Evolutionary conservation across 1,284 basidiomycete species (phyloP).

Genomic region (Cerioporus squamosus): DNA sequence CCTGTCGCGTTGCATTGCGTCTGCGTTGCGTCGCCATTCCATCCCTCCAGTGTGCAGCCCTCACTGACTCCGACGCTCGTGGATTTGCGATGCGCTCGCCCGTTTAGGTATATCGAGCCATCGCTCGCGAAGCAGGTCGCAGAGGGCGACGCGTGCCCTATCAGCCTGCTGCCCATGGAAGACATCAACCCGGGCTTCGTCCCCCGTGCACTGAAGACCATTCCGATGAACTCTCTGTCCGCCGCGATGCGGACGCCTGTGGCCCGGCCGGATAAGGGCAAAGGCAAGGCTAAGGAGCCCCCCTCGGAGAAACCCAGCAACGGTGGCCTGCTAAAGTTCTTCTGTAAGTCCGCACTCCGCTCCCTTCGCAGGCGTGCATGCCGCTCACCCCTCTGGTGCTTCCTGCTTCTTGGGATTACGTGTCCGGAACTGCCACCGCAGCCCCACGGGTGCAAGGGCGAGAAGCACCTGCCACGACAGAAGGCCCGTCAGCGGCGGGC

Average conservation of each 20-base stretch:
- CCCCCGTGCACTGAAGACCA: slow-evolving; percentile 50
- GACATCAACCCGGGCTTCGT: slow-evolving; percentile 80
- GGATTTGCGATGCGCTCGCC: slow-evolving; percentile 8
- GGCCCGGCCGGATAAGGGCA: slow-evolving; percentile 35
- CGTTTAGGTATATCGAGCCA: slow-evolving; percentile 59
- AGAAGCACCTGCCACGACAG: slow-evolving; percentile 37
- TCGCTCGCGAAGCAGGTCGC: slow-evolving; percentile 71
- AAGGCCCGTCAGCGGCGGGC: background rate
- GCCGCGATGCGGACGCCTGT: slow-evolving; percentile 19
- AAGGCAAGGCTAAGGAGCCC: slow-evolving; percentile 43
- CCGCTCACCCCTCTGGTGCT: background rate
- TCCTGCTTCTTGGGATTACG: slow-evolving; percentile 26
- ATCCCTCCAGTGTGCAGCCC: background rate
- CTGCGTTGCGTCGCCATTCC: background rate
- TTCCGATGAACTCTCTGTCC: slow-evolving; percentile 39
- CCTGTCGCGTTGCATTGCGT: slow-evolving; percentile 3
- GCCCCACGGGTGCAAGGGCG: slow-evolving; percentile 41
- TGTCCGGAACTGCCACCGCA: slow-evolving; percentile 36
- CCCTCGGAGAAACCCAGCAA: slow-evolving; percentile 35
- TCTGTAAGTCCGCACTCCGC: slow-evolving; percentile 50
- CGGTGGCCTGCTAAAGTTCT: slow-evolving; percentile 60
- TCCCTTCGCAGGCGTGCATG: background rate
- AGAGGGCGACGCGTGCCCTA: slow-evolving; percentile 79
- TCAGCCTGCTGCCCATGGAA: slow-evolving; percentile 70
- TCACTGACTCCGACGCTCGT: slow-evolving; percentile 2